Conservation (phyloP, 2,329 filamentous ascomycete genomes). For the Coniella lustricola region DNA sequence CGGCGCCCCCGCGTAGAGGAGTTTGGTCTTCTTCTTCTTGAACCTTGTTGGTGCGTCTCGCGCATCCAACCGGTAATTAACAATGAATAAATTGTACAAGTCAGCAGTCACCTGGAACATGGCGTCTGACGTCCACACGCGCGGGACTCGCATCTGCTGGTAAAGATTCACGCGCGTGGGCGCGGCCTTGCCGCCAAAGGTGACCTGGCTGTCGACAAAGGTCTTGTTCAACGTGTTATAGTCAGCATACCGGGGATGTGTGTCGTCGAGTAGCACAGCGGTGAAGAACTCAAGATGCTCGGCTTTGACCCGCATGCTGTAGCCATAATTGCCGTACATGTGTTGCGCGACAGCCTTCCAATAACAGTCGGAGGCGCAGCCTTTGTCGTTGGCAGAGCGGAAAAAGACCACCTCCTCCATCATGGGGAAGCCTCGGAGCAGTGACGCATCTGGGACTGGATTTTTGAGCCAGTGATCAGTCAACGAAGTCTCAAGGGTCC, state of each 20-base stretch:
- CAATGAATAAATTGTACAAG: constrained; percentile 27
- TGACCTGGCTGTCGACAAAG: constrained; percentile 16
- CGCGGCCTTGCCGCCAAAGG: background rate
- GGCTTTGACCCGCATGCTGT: constrained; percentile 27
- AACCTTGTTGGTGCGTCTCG: background rate
- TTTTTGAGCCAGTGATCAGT: background rate
- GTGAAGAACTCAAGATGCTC: constrained; percentile 26
- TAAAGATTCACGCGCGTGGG: constrained; percentile 22
- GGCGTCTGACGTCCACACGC: constrained; percentile 23
- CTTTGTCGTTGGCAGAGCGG: constrained; percentile 19
- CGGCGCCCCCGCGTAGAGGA: constrained; percentile 10
- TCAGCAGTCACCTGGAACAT: constrained; percentile 28
- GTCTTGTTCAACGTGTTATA: constrained; percentile 22
- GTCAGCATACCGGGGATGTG: constrained; percentile 21
- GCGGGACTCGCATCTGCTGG: constrained; percentile 25
- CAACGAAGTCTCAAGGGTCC: constrained; percentile 11
- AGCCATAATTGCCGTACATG: constrained; percentile 22
- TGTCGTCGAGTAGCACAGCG: constrained; percentile 19
- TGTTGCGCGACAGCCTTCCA: constrained; percentile 25
- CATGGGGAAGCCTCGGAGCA: constrained; percentile 26
- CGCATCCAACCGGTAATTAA: constrained; percentile 18
- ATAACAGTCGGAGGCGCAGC: constrained; percentile 24
- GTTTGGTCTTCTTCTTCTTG: constrained; percentile 19
- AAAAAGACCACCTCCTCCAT: constrained; percentile 27
- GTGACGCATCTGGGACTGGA: background rate